Conservation (phyloP, 2,329 filamentous ascomycete genomes). For the Pezicula rhizophila region DNA sequence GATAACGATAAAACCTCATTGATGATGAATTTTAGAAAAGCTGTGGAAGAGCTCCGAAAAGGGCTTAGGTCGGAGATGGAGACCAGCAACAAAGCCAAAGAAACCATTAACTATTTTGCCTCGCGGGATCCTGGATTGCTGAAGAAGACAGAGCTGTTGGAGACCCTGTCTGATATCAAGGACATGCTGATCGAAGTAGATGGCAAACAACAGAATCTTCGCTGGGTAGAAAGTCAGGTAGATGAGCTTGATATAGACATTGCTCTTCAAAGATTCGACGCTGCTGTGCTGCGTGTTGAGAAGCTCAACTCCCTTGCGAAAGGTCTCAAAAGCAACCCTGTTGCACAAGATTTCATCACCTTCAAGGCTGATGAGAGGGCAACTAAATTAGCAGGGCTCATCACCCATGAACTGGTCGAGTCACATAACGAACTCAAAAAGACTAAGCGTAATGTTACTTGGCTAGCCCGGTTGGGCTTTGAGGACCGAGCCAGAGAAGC, state of each 20-base stretch:
- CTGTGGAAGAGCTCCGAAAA: constrained; percentile 85
- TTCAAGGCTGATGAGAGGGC: constrained; percentile 87
- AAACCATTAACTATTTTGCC: constrained; percentile 81
- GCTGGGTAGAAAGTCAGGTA: constrained; percentile 92
- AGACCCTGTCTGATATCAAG: constrained; percentile 70
- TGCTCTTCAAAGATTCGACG: constrained; percentile 81
- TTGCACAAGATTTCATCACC: constrained; percentile 87
- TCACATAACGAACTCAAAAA: constrained; percentile 71
- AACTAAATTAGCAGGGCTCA: constrained; percentile 65
- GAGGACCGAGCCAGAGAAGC: constrained; percentile 84
- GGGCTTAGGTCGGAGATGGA: constrained; percentile 81
- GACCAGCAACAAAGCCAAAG: constrained; percentile 74
- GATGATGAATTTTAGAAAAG: constrained; percentile 85
- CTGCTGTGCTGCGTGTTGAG: constrained; percentile 77
- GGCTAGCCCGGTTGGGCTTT: constrained; percentile 81
- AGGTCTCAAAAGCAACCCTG: constrained; percentile 74
- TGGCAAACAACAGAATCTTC: constrained; percentile 90
- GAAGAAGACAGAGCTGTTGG: constrained; percentile 74
- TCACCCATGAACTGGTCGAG: constrained; percentile 72
- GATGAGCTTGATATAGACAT: constrained; percentile 96
- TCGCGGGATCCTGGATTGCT: constrained; percentile 70
- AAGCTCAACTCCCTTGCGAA: constrained; percentile 74
- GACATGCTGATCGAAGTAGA: constrained; percentile 93
- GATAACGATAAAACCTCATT: constrained; percentile 73
- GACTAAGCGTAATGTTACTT: constrained; percentile 74